These are phyloP conservation scores for Tulasnella sp. DNA, from an alignment of 768 basidiomycete species.

Conservation along the genomic window DNA sequence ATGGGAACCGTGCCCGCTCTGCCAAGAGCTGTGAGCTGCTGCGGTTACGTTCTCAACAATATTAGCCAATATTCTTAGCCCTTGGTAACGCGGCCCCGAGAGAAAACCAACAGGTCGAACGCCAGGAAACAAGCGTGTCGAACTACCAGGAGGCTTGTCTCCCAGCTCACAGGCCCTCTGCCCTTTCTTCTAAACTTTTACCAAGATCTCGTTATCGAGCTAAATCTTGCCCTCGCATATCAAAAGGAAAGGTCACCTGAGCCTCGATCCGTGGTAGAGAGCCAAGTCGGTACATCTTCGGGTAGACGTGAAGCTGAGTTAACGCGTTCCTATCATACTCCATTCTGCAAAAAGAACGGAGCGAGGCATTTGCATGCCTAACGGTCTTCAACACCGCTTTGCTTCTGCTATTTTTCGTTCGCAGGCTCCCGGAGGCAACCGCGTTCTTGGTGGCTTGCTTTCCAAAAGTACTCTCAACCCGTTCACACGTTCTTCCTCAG, in stretches of 20 bases:
- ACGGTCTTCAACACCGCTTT: not conserved
- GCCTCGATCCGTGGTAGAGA: not conserved
- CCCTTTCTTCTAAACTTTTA: not conserved
- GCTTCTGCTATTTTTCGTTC: not conserved
- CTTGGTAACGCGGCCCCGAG: constrained; percentile 8
- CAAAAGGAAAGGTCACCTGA: constrained; percentile 3
- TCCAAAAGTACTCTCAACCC: not conserved
- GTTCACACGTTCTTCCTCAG: not conserved
- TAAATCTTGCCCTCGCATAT: not conserved
- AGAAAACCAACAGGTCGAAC: not conserved
- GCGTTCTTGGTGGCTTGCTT: constrained; percentile 1
- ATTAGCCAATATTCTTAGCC: constrained; percentile 1
- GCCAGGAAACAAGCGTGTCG: constrained; percentile 9
- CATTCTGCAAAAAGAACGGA: not conserved
- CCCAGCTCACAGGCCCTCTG: not conserved
- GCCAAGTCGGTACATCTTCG: not conserved
- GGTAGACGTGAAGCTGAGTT: not conserved
- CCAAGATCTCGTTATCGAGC: not conserved
- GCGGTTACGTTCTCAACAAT: not conserved
- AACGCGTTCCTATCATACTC: not conserved
- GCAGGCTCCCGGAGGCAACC: not conserved
- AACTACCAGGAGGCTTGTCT: not conserved
- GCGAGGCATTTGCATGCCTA: constrained; percentile 14
- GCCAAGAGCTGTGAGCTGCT: not conserved
- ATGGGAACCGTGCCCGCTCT: not conserved